Base-by-base conservation (phyloP, 208 protist species). In the Leishmania amazonensis region DNA sequence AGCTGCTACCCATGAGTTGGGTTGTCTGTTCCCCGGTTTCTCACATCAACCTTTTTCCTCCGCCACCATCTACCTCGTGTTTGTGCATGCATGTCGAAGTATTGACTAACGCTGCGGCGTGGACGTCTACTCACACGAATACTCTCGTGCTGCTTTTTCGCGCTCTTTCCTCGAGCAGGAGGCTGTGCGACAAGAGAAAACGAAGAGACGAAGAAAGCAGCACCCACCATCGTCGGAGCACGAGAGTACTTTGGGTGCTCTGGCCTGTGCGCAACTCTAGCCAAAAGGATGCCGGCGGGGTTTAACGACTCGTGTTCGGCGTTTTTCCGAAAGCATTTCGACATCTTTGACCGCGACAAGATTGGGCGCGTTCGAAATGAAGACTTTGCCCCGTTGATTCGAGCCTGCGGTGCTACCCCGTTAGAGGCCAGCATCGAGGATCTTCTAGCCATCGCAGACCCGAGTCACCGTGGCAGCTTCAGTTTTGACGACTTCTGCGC, bases 311-410 rank as follows among this genome's bases (percentile, higher is more conserved):
- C 92, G 2, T 83, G 82, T 17, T 53, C 80, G 67, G 78, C 88
- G 67, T 96, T 90, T 78, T 91, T 98, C 49, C 87, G 85, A 62
- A 87, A 89, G 79, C 79, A 90, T 60, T 98, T 96, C 81, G 92
- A 96, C 62, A 15, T 87, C 24, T 96, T 90, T 76, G 95, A 98
- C 75, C 82, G 81, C 40, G 95, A 98, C 72, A 95, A 96, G 76
- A 91, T 96, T 78, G 89, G 90, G 13, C 89, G 93, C 47, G 85
- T 95, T 19, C 88, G 86, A n/a, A 81, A 84, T 15, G 76, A 65
- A 17, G 88, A 94, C 35, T 72, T 98, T 28, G 81, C 92, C 38
- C 86, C 83, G 35, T 83, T 96, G 45, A 77, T 97, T 6, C 92
- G 92, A 35, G 81, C 93, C 2, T 98, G 95, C 78, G 95, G 95